Percentiles rank a stretch among this genome's conserved stretches.
Conservation (phyloP, 805 yeast species). For the Vanderwaltozyma polyspora region DNA sequence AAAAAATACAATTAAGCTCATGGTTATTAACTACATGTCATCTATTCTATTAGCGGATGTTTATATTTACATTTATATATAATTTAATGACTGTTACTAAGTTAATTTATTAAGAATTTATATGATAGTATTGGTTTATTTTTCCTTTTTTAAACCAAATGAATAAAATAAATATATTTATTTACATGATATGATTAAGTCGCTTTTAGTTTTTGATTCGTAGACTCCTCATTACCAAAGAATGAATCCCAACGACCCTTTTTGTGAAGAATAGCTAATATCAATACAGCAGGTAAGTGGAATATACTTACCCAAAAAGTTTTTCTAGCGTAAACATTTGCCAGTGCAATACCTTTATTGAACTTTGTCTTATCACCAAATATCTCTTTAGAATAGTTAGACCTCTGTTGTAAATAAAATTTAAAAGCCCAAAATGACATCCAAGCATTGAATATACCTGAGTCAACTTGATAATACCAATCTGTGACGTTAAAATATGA, state of each 20-base stretch:
- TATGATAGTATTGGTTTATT: too few species aligned
- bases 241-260: conserved; percentile 89
- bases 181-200: too few species aligned
- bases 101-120: too few species aligned
- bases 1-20: neutral
- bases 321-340: conserved; percentile 65
- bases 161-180: too few species aligned
- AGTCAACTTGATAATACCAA: conserved; percentile 67
- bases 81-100: too few species aligned
- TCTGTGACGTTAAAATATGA: conserved; percentile 75
- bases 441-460: conserved; percentile 78
- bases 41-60: too few species aligned
- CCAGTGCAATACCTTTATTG: conserved; percentile 45
- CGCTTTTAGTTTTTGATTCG: too few species aligned
- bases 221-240: conserved; percentile 25
- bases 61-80: too few species aligned
- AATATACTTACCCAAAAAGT: conserved; percentile 90
- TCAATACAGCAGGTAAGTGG: conserved; percentile 83
- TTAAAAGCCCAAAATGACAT: conserved; percentile 63
- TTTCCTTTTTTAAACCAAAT: too few species aligned
- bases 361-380: conserved; percentile 26
- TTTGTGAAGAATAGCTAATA: conserved; percentile 89
- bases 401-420: conserved; percentile 77
- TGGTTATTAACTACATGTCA: neutral
- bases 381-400: conserved; percentile 37